A percentile compares a stretch with the other conserved stretches of the same genome.
Conservation (phyloP, 1,284 basidiomycete species). For the Afroboletus lepidellus region DNA sequence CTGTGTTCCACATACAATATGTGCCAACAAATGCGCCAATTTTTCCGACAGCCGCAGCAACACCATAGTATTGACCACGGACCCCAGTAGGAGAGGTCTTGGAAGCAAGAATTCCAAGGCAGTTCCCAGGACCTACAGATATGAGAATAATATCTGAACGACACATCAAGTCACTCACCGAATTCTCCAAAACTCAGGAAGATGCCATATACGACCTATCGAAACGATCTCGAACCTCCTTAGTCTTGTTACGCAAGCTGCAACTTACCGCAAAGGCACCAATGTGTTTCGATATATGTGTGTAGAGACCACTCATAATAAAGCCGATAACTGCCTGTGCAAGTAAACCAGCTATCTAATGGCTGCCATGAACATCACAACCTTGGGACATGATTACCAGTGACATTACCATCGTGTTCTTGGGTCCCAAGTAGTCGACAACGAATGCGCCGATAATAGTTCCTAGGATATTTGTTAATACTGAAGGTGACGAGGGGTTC, state of each 20-base stretch:
- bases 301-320: slow-evolving; percentile 82
- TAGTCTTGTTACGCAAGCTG: background rate
- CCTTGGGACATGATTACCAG: background rate
- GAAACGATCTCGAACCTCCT: background rate
- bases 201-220: slow-evolving; percentile 79
- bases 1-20: slow-evolving; percentile 50
- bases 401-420: slow-evolving; percentile 65
- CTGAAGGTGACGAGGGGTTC: background rate
- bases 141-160: background rate
- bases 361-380: slow-evolving; percentile 2
- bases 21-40: slow-evolving; percentile 84
- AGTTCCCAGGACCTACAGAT: slow-evolving; percentile 68
- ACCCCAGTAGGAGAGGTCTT: slow-evolving; percentile 84
- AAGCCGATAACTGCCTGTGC: slow-evolving; percentile 74
- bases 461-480: slow-evolving; percentile 38
- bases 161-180: slow-evolving; percentile 35
- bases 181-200: slow-evolving; percentile 87
- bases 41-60: slow-evolving; percentile 90
- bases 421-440: slow-evolving; percentile 73
- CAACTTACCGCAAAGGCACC: slow-evolving; percentile 71
- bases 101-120: slow-evolving; percentile 75
- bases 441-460: slow-evolving; percentile 77
- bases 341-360: slow-evolving; percentile 67
- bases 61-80: slow-evolving; percentile 83
- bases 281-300: slow-evolving; percentile 57